Percentiles rank a stretch among this genome's conserved stretches.
phyloP scores from a whole-genome alignment of 2,329 filamentous ascomycete genomes.

The Pseudogymnoascus sp. region DNA sequence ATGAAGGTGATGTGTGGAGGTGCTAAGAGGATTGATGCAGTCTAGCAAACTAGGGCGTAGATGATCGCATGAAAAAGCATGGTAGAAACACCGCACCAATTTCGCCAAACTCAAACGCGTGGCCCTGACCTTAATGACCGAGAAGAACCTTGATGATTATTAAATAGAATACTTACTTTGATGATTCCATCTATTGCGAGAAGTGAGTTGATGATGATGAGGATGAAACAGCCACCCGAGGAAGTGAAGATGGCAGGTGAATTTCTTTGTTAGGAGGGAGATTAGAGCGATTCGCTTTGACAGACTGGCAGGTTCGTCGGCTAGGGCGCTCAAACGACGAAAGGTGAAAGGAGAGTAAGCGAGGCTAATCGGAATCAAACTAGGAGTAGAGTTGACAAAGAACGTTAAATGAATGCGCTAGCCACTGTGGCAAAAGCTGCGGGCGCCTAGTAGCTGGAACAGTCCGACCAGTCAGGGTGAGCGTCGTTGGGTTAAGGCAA shows the following conservation, averaged over 20 bases:
- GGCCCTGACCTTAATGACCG: not conserved
- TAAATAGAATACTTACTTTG: not conserved
- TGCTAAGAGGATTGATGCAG: not conserved
- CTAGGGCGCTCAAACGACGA: not conserved
- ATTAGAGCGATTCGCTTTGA: not conserved
- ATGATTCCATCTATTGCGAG: not conserved
- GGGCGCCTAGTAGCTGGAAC: not conserved
- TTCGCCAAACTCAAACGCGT: not conserved
- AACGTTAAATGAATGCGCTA: not conserved
- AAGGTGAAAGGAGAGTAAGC: not conserved
- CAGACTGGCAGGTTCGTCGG: not conserved
- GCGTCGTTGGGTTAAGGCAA: not conserved
- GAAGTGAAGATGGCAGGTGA: not conserved
- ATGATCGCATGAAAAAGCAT: not conserved
- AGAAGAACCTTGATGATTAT: not conserved
- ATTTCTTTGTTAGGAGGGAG: not conserved
- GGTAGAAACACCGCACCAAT: not conserved
- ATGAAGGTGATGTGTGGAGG: not conserved
- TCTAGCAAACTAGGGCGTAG: constrained; percentile 4
- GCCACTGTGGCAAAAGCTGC: not conserved
- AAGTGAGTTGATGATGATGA: not conserved
- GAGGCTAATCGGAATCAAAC: not conserved
- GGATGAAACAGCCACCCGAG: not conserved
- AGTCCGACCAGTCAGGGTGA: not conserved
- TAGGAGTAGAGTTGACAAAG: not conserved